Evolutionary conservation across 306 rosid genomes (phyloP).

Genomic region (Fagus sylvatica): DNA sequence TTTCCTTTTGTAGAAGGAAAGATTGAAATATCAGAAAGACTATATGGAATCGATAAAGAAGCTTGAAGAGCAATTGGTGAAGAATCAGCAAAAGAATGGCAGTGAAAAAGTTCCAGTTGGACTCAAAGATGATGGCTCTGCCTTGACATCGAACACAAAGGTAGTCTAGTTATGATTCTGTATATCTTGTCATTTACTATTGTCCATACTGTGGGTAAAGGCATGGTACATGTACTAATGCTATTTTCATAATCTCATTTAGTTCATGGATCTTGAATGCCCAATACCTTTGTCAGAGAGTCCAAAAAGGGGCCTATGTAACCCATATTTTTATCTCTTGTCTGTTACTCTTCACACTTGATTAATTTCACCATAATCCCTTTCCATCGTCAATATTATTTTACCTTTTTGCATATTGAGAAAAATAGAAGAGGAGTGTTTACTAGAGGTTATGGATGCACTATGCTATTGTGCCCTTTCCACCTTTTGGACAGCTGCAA

Average conservation of each 20-base stretch:
- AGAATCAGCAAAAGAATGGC: conserved; percentile 54
- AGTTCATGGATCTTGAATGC: background rate
- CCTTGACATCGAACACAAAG: conserved; percentile 37
- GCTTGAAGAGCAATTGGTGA: conserved; percentile 78
- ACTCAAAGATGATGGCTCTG: background rate
- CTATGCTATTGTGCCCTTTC: background rate
- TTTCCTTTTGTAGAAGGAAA: conserved; percentile 65
- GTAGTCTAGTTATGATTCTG: conserved; percentile 25
- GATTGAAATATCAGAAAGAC: conserved; percentile 80
- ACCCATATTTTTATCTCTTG: background rate
- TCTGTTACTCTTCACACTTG: background rate
- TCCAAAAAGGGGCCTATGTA: background rate
- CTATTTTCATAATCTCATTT: background rate
- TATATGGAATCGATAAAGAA: conserved; percentile 88
- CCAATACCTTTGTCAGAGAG: background rate
- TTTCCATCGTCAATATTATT: background rate
- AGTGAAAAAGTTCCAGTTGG: conserved; percentile 30
- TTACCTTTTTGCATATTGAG: background rate
- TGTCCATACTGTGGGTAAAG: background rate
- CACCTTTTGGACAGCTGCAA: background rate
- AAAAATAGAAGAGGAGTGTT: background rate
- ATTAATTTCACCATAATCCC: background rate
- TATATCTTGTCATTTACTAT: background rate
- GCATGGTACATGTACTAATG: background rate
- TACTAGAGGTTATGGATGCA: background rate